Evolutionary conservation across 257 asterid species (phyloP), one percentile per base, ranked within the genome.

Genomic region (Datura wrightii): DNA sequence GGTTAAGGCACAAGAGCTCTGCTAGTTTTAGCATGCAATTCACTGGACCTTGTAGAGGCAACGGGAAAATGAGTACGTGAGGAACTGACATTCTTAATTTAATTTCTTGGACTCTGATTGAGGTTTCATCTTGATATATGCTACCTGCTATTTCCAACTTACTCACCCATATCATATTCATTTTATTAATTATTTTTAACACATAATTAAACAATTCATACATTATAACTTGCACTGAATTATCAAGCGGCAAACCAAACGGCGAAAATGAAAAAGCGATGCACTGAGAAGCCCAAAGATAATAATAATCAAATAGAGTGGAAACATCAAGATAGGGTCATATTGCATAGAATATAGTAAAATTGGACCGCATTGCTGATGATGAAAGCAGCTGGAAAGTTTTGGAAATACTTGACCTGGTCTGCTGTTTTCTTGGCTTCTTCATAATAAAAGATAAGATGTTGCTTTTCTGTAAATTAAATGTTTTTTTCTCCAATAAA

Each of bases 1-100:
- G 24, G 62, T 85, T 42, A 60, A 86, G 88, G 79, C 86, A 86
- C 0, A 88, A 42, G 50, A 88, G 83, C 66, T 88, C 88, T n/a
- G 90, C 87, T 8, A 88, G 82, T 65, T 88, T 88, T 44, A 88
- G 80, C 87, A 86, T 88, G 89, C 88, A 84, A 55, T 88, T 88
- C 1, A 88, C 88, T 53, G 85, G 90, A 52, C 89, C 88, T 36
- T 84, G 90, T 5, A 72, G n/a, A 31, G 90, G 90, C 24, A 84
- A 62, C 0, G 90, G 90, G 46, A 86, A 86, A 24, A 88, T 84
- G 6, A 88, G 50, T 3, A 86, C 87, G 62, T 88, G 89, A 34
- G 79, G 79, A 79, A 55, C 13, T 54, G 41, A 42, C 44, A 55
- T 67, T 60, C 34, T 70, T 37, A 37, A 14, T 66, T 37, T 56